These are phyloP conservation scores for Pythium brachiatum DNA, from an alignment of 352 stramenopile genomes.

Conservation along the genomic window DNA sequence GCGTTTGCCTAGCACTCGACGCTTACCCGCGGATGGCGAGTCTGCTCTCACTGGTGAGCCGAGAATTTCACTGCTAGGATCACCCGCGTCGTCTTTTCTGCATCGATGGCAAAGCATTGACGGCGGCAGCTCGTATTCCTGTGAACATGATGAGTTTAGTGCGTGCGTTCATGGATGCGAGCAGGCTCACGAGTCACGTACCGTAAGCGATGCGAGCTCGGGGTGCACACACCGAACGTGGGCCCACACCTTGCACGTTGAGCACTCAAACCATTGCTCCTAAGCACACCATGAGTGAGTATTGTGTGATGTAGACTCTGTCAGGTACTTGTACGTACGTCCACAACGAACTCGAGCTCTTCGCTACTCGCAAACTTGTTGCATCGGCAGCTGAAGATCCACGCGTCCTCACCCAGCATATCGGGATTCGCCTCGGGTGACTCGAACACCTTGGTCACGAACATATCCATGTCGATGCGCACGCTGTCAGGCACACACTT, in stretches of 20 bases:
- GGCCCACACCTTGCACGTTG: constrained; percentile 71
- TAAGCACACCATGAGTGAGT: constrained; percentile 17
- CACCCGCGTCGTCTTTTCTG: constrained; percentile 11
- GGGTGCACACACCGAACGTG: constrained; percentile 70
- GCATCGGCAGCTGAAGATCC: constrained; percentile 75
- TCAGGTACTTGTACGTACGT: constrained; percentile 30
- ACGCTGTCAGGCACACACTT: constrained; percentile 83
- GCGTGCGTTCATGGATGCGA: too few relatives aligned
- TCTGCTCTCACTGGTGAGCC: constrained; percentile 3
- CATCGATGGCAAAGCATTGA: constrained; percentile 61
- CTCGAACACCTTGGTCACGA: constrained; percentile 70
- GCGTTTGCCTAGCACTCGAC: constrained; percentile 4
- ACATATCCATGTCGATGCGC: constrained; percentile 83
- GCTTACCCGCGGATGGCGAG: background rate
- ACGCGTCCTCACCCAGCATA: constrained; percentile 50
- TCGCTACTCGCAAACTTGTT: constrained; percentile 65
- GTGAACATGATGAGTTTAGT: background rate
- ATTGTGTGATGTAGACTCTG: background rate
- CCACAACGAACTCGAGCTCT: constrained; percentile 41
- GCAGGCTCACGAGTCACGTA: constrained; percentile 14
- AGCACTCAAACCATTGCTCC: constrained; percentile 85
- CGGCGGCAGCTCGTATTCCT: constrained; percentile 43
- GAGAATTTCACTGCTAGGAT: background rate
- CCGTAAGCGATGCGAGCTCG: constrained; percentile 30
- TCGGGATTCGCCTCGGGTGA: constrained; percentile 27